phyloP scores from a whole-genome alignment of 129 eudicot genomes.

The Centella asiatica region DNA sequence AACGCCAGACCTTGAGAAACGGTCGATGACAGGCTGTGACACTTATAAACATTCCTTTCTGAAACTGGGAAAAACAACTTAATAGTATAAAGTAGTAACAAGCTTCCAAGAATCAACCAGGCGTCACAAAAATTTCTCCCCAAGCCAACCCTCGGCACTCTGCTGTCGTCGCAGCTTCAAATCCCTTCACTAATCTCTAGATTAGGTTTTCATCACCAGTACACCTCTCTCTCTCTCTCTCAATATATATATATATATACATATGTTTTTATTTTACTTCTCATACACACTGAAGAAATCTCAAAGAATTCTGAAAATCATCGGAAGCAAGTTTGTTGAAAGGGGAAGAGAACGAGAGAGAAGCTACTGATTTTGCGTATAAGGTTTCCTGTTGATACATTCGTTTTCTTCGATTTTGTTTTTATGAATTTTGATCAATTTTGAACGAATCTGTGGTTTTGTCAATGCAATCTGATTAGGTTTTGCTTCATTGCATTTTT shows the following conservation, averaged over 20 bases:
- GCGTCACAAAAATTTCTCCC: background rate
- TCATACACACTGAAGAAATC: background rate
- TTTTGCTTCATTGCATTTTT: background rate
- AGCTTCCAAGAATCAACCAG: no score
- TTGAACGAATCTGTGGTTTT: background rate
- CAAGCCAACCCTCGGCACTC: constrained; percentile 9
- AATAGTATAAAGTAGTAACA: no score
- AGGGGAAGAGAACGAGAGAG: background rate
- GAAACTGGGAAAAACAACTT: no score
- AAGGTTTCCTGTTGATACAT: background rate
- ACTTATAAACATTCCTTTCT: no score
- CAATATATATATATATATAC: background rate
- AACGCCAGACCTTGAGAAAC: no score
- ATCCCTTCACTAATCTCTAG: background rate
- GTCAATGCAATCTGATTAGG: background rate
- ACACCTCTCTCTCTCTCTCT: no score
- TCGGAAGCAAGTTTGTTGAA: no score
- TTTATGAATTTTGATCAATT: background rate
- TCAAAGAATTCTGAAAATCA: no score
- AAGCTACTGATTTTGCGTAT: background rate
- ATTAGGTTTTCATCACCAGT: constrained; percentile 5
- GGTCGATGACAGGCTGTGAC: no score
- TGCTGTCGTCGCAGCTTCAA: background rate
- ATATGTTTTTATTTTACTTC: background rate
- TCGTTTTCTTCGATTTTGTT: background rate